Conservation (phyloP, 148 eudicot genomes). For the Cornus florida region DNA sequence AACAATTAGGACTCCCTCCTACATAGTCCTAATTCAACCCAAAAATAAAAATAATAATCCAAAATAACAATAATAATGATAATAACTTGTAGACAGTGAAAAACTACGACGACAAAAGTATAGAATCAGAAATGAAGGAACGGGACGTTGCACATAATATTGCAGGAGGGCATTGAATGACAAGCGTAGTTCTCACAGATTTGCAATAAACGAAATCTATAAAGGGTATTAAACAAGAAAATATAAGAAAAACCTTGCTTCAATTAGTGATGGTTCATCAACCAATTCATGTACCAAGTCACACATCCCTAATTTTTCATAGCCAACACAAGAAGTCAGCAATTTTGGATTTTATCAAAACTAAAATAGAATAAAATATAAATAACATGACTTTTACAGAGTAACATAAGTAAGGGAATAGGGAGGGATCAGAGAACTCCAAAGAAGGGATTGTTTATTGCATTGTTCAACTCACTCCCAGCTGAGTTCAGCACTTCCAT, state of each 20-base stretch:
- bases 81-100: too few relatives aligned
- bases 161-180: neutral
- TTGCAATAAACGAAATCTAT: too few relatives aligned
- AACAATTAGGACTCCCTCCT: too few relatives aligned
- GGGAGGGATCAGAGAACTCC: constrained; percentile 64
- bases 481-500: constrained; percentile 71
- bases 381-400: neutral
- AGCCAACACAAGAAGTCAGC: neutral
- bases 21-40: too few relatives aligned
- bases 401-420: neutral
- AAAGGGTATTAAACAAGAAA: neutral
- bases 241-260: neutral
- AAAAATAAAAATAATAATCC: too few relatives aligned
- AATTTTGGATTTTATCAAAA: neutral
- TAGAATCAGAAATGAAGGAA: too few relatives aligned
- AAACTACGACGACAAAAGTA: too few relatives aligned
- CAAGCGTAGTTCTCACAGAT: neutral
- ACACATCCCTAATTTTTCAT: neutral
- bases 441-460: constrained; percentile 91
- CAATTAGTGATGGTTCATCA: neutral
- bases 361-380: too few relatives aligned
- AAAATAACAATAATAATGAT: too few relatives aligned
- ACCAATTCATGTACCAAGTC: neutral
- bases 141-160: neutral
- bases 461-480: constrained; percentile 82